Evolutionary conservation across 2,329 filamentous ascomycete genomes (phyloP).

Genomic region (Trichoderma atrobrunneum): DNA sequence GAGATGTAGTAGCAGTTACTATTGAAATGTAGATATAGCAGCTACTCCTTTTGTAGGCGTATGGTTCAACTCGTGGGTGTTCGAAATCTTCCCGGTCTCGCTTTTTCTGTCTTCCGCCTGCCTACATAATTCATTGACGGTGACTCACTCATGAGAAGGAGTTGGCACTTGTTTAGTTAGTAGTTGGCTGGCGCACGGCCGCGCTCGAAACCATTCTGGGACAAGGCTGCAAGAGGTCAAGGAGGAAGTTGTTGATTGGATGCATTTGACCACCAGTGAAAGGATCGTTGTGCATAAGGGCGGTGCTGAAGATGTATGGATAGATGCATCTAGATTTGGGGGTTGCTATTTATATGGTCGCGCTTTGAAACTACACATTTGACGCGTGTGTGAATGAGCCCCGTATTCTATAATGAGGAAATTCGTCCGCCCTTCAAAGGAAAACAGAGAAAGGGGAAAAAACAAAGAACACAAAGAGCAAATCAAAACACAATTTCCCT

Average conservation of each 20-base stretch:
- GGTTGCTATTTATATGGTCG: background rate
- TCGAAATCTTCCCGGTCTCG: no score
- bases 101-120: no score
- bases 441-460: background rate
- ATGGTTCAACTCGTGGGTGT: no score
- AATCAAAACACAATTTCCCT: background rate
- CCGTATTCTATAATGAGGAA: background rate
- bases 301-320: background rate
- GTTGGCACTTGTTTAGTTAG: background rate
- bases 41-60: no score
- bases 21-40: no score
- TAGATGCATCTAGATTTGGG: background rate
- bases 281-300: background rate
- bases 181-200: background rate
- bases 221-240: background rate
- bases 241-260: background rate
- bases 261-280: background rate
- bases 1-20: no score
- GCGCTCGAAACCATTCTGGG: background rate
- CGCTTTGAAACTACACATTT: background rate
- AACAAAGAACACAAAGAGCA: background rate
- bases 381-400: background rate
- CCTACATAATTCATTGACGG: background rate
- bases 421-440: background rate
- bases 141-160: background rate